Evolutionary conservation across 352 stramenopile species (phyloP), one percentile per base, ranked within the genome.

Genomic region (Globisporangium alternatum): DNA sequence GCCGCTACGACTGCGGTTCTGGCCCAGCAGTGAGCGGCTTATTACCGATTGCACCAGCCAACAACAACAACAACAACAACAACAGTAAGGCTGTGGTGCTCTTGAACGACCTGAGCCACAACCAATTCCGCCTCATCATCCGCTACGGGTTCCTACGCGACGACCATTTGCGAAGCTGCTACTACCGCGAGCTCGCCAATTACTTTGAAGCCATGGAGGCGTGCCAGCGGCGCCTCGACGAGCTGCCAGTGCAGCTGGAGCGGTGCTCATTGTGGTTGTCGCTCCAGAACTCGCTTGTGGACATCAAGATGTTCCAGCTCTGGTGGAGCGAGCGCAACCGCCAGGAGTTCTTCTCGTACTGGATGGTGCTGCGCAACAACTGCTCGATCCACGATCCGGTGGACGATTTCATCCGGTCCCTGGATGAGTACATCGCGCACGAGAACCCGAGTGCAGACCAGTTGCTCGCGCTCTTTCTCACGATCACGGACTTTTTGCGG

Each of bases 301-400:
- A 93, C 57, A 91, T 95, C 62, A 86, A 87, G 60, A 92, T 93
- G 84, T 95, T 93, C 58, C 86, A 90, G 60, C 69, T 93, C 31
- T 95, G 86, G 86, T 93, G 86, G 86, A 75, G 68, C 61, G 80
- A 84, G 60, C 80, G 83, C 56, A 95, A 95, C 62, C 80, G 84
- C 6, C 80, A 93, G 57, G 83, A 91, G 47, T 88, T 90, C 66
- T 88, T 93, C 56, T 81, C 77, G 19, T 90, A 93, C 62, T 95
- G 86, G 86, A 82, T 80, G 60, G 81, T 88, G 28, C 55, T 93
- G 43, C 78, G 82, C 15, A 62, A 68, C 15, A 89, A 89, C 60
- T 83, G 72, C 56, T 80, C 81, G 22, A 68, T 84, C 17, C 81
- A 91, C 56, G 86, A 95, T 56, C 84, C 84, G 1, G 86, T 93